Conservation (phyloP, 352 stramenopile species). For the Phytopythium helicoides region DNA sequence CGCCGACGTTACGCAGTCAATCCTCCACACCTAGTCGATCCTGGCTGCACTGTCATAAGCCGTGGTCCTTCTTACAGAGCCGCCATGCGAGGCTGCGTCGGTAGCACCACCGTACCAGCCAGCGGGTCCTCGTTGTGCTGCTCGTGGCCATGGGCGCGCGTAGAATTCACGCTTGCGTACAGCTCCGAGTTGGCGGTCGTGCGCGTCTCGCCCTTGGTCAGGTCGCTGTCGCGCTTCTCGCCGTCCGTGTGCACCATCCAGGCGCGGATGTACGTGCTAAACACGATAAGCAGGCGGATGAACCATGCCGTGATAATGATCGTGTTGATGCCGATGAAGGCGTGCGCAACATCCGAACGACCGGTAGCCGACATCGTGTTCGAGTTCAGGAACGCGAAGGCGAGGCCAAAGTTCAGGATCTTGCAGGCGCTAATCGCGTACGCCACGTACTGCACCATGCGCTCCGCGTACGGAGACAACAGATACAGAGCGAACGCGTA, state of each 20-base stretch:
- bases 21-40: too few species aligned
- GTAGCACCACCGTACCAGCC: constrained; percentile 5
- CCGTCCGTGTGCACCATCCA: constrained; percentile 52
- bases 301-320: constrained; percentile 61
- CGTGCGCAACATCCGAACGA: constrained; percentile 37
- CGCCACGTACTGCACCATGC: constrained; percentile 35
- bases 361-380: constrained; percentile 37
- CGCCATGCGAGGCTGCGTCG: neutral
- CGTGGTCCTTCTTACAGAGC: constrained; percentile 2
- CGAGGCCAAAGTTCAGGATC: constrained; percentile 56
- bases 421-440: constrained; percentile 50
- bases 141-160: constrained; percentile 12
- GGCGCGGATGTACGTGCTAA: constrained; percentile 46
- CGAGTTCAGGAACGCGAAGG: constrained; percentile 56
- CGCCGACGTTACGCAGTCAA: too few species aligned
- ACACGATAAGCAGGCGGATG: constrained; percentile 53
- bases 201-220: constrained; percentile 31
- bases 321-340: constrained; percentile 63
- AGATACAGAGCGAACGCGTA: constrained; percentile 49
- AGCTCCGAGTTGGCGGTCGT: constrained; percentile 39
- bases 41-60: too few species aligned
- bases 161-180: constrained; percentile 37
- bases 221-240: constrained; percentile 18
- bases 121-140: constrained; percentile 8
- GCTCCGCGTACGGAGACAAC: constrained; percentile 35